Conservation (phyloP, 2,329 filamentous ascomycete species). For the Fusarium dlaminii region DNA sequence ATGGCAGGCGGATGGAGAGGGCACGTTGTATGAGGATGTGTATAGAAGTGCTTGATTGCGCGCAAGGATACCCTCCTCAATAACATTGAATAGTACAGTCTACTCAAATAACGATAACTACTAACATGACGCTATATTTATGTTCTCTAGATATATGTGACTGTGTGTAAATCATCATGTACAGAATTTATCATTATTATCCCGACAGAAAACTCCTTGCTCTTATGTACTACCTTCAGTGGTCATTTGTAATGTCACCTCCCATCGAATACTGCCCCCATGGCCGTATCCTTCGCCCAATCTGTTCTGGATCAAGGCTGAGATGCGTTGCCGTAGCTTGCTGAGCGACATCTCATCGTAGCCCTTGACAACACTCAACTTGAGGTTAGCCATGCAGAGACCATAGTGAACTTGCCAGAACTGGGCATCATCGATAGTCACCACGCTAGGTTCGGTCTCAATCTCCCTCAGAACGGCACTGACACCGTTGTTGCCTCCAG, state of each 20-base stretch:
- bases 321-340: slow-evolving; percentile 79
- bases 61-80: slow-evolving; percentile 47
- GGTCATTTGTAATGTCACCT: slow-evolving; percentile 86
- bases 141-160: background rate
- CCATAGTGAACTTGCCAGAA: slow-evolving; percentile 99
- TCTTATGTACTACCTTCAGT: slow-evolving; percentile 44
- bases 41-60: slow-evolving; percentile 34
- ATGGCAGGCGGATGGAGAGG: background rate
- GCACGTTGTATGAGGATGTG: slow-evolving; percentile 20
- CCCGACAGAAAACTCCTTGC: background rate
- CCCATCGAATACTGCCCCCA: slow-evolving; percentile 84
- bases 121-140: background rate
- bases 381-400: slow-evolving; percentile 93
- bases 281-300: slow-evolving; percentile 88
- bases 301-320: slow-evolving; percentile 82
- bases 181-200: background rate
- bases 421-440: slow-evolving; percentile 84
- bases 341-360: slow-evolving; percentile 75
- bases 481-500: slow-evolving; percentile 59
- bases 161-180: background rate
- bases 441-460: slow-evolving; percentile 79
- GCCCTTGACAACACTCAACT: slow-evolving; percentile 73
- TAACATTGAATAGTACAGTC: slow-evolving; percentile 13
- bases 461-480: slow-evolving; percentile 85
- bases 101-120: background rate